Percentiles rank a stretch among this genome's conserved stretches.
phyloP scores from a whole-genome alignment of 2,329 filamentous ascomycete species.

The Fusarium virguliforme region DNA sequence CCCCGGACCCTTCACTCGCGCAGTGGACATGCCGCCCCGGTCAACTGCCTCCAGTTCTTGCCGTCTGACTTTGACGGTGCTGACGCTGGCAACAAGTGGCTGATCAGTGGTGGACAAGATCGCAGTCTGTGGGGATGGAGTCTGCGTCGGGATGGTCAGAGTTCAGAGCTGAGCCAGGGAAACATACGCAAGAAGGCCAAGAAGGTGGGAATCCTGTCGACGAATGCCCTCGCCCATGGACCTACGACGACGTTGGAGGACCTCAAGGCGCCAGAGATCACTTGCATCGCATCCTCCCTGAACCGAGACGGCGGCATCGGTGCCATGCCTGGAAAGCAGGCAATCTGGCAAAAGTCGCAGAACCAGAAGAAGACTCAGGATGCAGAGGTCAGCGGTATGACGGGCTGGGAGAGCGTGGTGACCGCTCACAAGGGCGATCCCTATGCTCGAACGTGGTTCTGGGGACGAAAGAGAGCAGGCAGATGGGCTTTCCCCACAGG shows the following conservation, averaged over 20 bases:
- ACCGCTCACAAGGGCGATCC: constrained; percentile 91
- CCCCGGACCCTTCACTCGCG: constrained; percentile 89
- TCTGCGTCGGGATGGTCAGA: constrained; percentile 93
- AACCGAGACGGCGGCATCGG: constrained; percentile 97
- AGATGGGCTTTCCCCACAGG: constrained; percentile 93
- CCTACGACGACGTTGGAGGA: constrained; percentile 78
- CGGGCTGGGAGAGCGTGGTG: constrained; percentile 97
- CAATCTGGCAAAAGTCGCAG: constrained; percentile 87
- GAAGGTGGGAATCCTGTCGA: constrained; percentile 82
- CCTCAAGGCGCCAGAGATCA: constrained; percentile 93
- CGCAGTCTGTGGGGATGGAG: constrained; percentile 97
- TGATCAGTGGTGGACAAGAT: constrained; percentile 90
- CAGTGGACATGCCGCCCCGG: constrained; percentile 89
- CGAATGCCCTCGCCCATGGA: constrained; percentile 70
- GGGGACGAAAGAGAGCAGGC: constrained; percentile 93
- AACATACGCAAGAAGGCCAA: constrained; percentile 90
- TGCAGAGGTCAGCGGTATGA: constrained; percentile 81
- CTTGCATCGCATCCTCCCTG: constrained; percentile 89
- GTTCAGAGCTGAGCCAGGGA: constrained; percentile 92
- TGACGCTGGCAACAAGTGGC: constrained; percentile 92
- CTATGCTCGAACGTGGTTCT: constrained; percentile 96
- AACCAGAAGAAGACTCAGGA: constrained; percentile 75
- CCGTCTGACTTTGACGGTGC: constrained; percentile 91
- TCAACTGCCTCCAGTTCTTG: constrained; percentile 87
- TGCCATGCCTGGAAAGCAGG: constrained; percentile 81